These are phyloP conservation scores for Daldinia concentrica DNA, from an alignment of 495 filamentous ascomycete species.

Conservation along the genomic window DNA sequence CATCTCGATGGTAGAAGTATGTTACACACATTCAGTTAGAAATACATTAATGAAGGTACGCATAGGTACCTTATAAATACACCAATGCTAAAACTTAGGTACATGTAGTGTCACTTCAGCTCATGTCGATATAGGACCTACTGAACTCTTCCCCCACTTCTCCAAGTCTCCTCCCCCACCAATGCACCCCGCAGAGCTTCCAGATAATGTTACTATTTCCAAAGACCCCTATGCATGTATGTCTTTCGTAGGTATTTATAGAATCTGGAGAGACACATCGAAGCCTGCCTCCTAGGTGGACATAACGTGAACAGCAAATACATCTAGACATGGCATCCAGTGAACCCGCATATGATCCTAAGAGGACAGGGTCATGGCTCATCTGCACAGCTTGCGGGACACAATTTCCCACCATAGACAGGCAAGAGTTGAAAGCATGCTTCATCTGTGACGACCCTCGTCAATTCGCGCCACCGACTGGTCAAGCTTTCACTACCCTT, in stretches of 20 bases:
- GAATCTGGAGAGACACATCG: not conserved
- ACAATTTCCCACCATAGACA: conserved; percentile 65
- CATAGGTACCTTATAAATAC: too few relatives aligned
- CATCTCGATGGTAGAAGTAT: too few relatives aligned
- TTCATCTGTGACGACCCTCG: conserved; percentile 81
- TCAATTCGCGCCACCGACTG: conserved; percentile 71
- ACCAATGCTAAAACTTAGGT: too few relatives aligned
- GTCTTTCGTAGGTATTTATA: not conserved
- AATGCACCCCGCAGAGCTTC: conserved; percentile 25
- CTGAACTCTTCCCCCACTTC: conserved; percentile 17
- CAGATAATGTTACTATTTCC: not conserved
- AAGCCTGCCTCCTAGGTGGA: not conserved
- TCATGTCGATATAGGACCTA: not conserved
- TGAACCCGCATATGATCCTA: conserved; percentile 29
- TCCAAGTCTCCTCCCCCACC: conserved; percentile 24
- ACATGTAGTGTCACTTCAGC: too few relatives aligned
- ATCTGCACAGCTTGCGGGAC: conserved; percentile 77
- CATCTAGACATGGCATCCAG: conserved; percentile 26
- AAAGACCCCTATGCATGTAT: not conserved
- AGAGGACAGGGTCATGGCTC: conserved; percentile 56
- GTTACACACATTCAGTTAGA: too few relatives aligned
- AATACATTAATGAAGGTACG: too few relatives aligned
- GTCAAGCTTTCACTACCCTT: conserved; percentile 69
- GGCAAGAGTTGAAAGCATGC: conserved; percentile 61
- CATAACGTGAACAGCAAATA: not conserved